A percentile compares a stretch with the other conserved stretches of the same genome.
These are phyloP conservation scores for Babesia caballi DNA, from an alignment of 169 alveolate species.

Conservation along the genomic window DNA sequence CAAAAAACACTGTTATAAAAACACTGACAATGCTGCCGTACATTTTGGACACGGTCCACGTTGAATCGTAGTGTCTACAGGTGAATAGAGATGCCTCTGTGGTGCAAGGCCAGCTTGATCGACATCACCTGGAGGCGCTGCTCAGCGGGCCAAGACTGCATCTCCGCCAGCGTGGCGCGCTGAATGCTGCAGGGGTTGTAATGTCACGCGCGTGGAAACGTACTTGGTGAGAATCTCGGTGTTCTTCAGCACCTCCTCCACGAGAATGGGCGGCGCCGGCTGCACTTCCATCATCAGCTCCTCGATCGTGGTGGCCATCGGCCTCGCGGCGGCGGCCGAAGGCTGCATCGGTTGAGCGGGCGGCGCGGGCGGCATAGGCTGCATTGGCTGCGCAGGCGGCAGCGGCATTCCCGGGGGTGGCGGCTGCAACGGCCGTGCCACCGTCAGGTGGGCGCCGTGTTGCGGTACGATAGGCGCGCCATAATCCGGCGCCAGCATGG, in stretches of 20 bases:
- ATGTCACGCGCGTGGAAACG: background rate
- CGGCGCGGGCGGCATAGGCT: background rate
- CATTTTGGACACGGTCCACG: background rate
- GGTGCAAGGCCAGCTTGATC: slow-evolving; percentile 60
- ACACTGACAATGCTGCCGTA: background rate
- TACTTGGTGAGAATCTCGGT: slow-evolving; percentile 62
- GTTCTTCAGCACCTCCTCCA: slow-evolving; percentile 66
- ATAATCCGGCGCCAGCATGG: background rate
- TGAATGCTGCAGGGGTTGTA: slow-evolving; percentile 46
- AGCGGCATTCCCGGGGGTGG: too few species aligned
- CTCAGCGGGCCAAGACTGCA: slow-evolving; percentile 66
- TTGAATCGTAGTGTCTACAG: background rate
- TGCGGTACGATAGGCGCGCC: too few species aligned
- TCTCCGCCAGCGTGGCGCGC: slow-evolving; percentile 55
- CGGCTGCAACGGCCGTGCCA: background rate
- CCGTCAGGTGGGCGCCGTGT: background rate
- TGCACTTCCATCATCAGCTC: slow-evolving; percentile 57
- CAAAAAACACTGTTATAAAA: background rate
- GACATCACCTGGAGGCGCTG: slow-evolving; percentile 64
- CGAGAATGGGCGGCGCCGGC: slow-evolving; percentile 62
- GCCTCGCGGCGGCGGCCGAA: background rate
- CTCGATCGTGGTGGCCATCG: slow-evolving; percentile 24
- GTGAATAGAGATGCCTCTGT: slow-evolving; percentile 57
- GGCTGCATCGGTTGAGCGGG: background rate
- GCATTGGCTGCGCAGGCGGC: too few species aligned